Evolutionary conservation across 768 basidiomycete species (phyloP), one percentile per base, ranked within the genome.

Genomic region (Russula earlei): DNA sequence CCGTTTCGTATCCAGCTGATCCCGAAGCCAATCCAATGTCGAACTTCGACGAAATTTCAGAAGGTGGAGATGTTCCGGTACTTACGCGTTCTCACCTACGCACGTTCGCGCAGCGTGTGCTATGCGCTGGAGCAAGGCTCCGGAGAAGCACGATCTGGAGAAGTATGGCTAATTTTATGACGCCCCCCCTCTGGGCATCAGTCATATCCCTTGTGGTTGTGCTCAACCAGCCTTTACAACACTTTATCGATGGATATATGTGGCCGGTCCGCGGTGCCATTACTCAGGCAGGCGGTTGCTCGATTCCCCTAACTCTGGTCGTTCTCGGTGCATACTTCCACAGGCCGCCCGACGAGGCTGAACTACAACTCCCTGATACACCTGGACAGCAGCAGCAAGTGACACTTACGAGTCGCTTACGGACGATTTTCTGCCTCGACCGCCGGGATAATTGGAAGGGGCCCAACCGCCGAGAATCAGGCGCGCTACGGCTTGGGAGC

Each of bases 311-410:
- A 27, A 96, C 94, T 1, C 74, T 96, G 24, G 77, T 97, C 52
- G 91, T 96, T 8, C 82, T 97, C 37, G 93, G 94, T 9, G 91
- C 88, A 15, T 97, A 94, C 73, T 95, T 95, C 70, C 86, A 82
- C 67, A 72, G 72, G 22, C 72, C 74, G 10, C 70, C 71, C 1
- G 53, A 41, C 2, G 27, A 47, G 27, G 31, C 37, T 17, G 22
- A 31, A 9, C 69, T 94, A 36, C 24, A 37, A 56, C 62, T 36
- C 55, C 60, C 37, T 53, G 63, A 48, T 41, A 55, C 36, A 43
- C 51, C 20, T 44, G 66, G 41, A 27, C 45, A 33, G n/a, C n/a
- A n/a, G 37, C 46, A 37, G 19, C 41, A 43, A 49, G 60, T 41
- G 19, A 73, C 72, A 55, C 58, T 78, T 8, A 64, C 75, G 49